Evolutionary conservation across 805 yeast species (phyloP), one percentile per base, ranked within the genome.

Genomic region (Ogataea salicorniae): DNA sequence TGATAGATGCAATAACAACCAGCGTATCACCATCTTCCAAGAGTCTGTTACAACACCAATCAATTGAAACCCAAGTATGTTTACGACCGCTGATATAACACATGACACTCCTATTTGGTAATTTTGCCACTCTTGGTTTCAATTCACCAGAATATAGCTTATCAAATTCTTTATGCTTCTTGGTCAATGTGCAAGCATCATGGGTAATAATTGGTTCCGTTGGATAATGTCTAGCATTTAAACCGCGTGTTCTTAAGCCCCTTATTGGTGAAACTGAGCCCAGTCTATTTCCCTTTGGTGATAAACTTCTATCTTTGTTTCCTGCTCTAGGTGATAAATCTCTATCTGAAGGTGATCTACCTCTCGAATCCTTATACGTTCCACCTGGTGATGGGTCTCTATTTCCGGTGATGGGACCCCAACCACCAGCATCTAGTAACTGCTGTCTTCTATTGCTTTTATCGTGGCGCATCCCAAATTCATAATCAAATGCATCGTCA

Each of bases 51-150:
- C 85, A 64, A 6, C 79, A 69, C 83, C 87, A 87, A 62, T 87
- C 95, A 26, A 87, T 63, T 1, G 89, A 81, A 11, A 84, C 88
- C 95, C 95, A 87, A 0, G 94, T 83, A 67, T 86, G 92, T 46
- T 70, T 73, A 49, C 92, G 69, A 3, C 89, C 95, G 54, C 82
- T 73, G 31, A 87, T 70, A 59, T 84, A 84, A 29, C 83, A 80
- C 60, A 86, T 59, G 5, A 85, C 70, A 1, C 75, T 74, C 56
- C 90, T 70, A 36, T 71, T 69, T 0, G 81, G 80, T 40, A 80
- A 62, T 40, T 57, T 57, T 0, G 74, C 70, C 15, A 53, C 53
- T 20, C 55, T 51, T 17, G 63, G 59, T 34, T 60, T 53, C 29
- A 74, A 35, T 39, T 69, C 63, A 2, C 70, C 68, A 15, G 67